Evolutionary conservation across 768 basidiomycete species (phyloP), one percentile per base, ranked within the genome.

Genomic region (Botryobasidium botryosum): DNA sequence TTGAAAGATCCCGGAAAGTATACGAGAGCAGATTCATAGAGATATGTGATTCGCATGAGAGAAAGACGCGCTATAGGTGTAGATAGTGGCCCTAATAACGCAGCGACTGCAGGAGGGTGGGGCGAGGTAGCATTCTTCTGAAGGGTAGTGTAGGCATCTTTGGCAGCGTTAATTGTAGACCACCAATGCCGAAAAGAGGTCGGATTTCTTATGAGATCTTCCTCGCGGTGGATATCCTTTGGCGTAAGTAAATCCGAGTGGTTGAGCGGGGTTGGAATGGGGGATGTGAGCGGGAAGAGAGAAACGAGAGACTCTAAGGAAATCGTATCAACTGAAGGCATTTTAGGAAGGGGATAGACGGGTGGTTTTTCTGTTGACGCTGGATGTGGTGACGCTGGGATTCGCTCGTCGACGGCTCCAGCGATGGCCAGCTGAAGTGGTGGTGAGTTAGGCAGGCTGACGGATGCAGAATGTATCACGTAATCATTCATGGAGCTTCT

Each of bases 111-210:
- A 27, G 70, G 66, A 4, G 70, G 62, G 2, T 71, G 55, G 40
- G 72, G 60, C 21, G 64, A 54, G 15, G 64, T 50, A 37, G 81
- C 77, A 3, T 66, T 62, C 58, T 77, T 82, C 51, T 72, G 68
- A 40, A 69, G 64, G 4, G 72, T 58, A 37, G 59, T 59, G 53
- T 74, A 74, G 13, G 70, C 67, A 51, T 91, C 86, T 55, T 73
- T 73, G 37, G 84, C 70, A 29, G 72, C 68, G 52, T 74, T 69
- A 52, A 97, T 80, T 51, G 87, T 84, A 2, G 77, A 65, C 75
- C 87, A 84, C 94, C 94, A 97, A 55, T 84, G 77, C 31, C 85
- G 73, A 61, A 92, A 88, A 27, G 88, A 92, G 28, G 72, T 70
- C 7, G 88, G 85, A 60, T 96, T 96, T 50, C 86, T 73, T 29